Evolutionary conservation across 495 filamentous ascomycete species (phyloP).

Genomic region (Margaritispora aquatica): DNA sequence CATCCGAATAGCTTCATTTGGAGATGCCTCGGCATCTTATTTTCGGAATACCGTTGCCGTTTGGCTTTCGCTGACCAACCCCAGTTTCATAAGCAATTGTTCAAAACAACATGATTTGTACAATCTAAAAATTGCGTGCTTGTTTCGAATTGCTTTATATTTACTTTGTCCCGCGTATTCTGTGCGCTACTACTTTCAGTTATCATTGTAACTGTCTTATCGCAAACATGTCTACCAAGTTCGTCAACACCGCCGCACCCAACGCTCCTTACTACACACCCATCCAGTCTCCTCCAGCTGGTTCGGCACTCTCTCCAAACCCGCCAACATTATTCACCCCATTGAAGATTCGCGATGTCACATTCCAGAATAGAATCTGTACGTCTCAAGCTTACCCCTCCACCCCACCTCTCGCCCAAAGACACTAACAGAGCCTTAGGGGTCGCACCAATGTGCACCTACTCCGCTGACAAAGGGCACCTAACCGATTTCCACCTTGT

Average conservation of each 20-base stretch:
- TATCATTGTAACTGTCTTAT: background rate
- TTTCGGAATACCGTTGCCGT: background rate
- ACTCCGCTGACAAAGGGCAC: constrained; percentile 60
- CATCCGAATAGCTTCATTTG: background rate
- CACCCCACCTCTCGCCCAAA: background rate
- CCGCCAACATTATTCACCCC: constrained; percentile 61
- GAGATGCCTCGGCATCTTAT: background rate
- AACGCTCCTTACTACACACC: constrained; percentile 60
- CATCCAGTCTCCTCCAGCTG: constrained; percentile 54
- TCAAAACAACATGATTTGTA: background rate
- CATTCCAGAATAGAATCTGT: constrained; percentile 64
- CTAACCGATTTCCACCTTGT: constrained; percentile 65
- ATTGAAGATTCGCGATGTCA: constrained; percentile 58
- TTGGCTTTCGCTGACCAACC: background rate
- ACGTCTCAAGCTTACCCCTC: background rate
- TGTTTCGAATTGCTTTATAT: background rate
- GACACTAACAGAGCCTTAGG: background rate
- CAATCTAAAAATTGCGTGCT: background rate
- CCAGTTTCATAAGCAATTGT: background rate
- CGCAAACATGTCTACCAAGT: background rate
- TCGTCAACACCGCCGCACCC: constrained; percentile 11
- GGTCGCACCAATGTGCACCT: constrained; percentile 62
- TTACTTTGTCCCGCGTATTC: background rate
- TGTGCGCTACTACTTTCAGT: too few relatives aligned
- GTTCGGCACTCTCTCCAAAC: constrained; percentile 40